phyloP scores from a whole-genome alignment of 345 rosid species.

The Bruguiera gymnorhiza region DNA sequence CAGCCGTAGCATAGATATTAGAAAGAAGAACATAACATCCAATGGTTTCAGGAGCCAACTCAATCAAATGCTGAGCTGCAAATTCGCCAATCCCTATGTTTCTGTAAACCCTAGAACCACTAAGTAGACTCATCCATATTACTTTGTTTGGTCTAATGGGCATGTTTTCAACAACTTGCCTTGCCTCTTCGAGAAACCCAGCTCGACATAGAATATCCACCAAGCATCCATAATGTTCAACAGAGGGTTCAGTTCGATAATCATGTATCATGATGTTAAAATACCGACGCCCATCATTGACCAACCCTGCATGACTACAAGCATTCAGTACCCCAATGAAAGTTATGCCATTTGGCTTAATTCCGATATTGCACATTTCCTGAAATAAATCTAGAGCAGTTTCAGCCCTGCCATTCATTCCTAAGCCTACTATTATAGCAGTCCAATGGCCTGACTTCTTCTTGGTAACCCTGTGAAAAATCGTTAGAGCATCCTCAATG shows the following conservation, averaged over 20 bases:
- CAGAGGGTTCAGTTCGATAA: slow-evolving; percentile 34
- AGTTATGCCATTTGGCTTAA: slow-evolving; percentile 40
- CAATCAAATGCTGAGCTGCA: slow-evolving; percentile 32
- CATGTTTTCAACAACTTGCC: slow-evolving; percentile 37
- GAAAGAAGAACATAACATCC: slow-evolving; percentile 38
- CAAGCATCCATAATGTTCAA: slow-evolving; percentile 61
- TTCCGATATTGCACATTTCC: slow-evolving; percentile 38
- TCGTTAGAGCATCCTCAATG: slow-evolving; percentile 27
- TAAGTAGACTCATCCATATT: slow-evolving; percentile 47
- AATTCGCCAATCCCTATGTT: slow-evolving; percentile 28
- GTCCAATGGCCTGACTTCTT: slow-evolving; percentile 44
- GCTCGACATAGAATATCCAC: slow-evolving; percentile 59
- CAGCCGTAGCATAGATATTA: slow-evolving; percentile 37
- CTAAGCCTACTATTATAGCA: slow-evolving; percentile 45
- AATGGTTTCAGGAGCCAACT: slow-evolving; percentile 27
- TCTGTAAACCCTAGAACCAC: slow-evolving; percentile 40
- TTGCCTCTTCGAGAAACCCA: slow-evolving; percentile 46
- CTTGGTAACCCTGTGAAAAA: slow-evolving; percentile 31
- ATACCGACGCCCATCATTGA: slow-evolving; percentile 36
- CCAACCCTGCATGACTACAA: slow-evolving; percentile 55
- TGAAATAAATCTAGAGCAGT: slow-evolving; percentile 38
- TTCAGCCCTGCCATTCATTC: slow-evolving; percentile 41
- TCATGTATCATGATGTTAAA: slow-evolving; percentile 35
- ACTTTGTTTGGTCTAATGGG: slow-evolving; percentile 38
- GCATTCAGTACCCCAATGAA: slow-evolving; percentile 45